phyloP scores from a whole-genome alignment of 805 yeast species.

The Pachysolen tannophilus region DNA sequence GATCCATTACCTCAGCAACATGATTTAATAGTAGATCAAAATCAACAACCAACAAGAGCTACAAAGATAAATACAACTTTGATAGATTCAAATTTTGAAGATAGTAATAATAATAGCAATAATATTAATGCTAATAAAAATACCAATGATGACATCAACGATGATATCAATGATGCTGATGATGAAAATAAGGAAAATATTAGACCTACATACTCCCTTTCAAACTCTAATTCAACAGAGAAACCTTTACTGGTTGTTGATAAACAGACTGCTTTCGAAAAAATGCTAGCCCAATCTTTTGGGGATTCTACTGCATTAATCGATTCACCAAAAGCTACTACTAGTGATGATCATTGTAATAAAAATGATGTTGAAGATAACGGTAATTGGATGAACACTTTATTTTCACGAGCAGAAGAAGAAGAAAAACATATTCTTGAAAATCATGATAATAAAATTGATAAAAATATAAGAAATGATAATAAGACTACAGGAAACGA shows the following conservation, averaged over 20 bases:
- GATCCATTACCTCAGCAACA: constrained; percentile 25
- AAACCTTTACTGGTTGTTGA: background rate
- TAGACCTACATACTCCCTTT: constrained; percentile 3
- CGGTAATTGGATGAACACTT: constrained; percentile 4
- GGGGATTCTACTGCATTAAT: constrained; percentile 8
- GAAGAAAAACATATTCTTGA: constrained; percentile 2
- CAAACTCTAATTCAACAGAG: background rate
- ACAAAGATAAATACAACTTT: constrained; percentile 34
- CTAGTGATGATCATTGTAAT: background rate
- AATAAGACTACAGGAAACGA: constrained; percentile 5
- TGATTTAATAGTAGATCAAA: constrained; percentile 14
- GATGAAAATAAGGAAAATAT: constrained; percentile 17
- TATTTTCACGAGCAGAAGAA: constrained; percentile 7
- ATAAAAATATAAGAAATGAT: background rate
- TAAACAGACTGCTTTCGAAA: constrained; percentile 6
- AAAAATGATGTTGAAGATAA: background rate
- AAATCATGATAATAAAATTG: background rate
- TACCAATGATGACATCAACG: background rate
- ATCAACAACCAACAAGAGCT: constrained; percentile 38
- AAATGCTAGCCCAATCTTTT: constrained; percentile 19
- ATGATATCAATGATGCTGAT: constrained; percentile 3
- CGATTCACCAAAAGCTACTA: background rate
- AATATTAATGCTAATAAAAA: background rate
- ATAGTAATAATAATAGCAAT: constrained; percentile 12
- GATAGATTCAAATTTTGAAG: constrained; percentile 29